Conservation (phyloP, 495 filamentous ascomycete species). For the Aspergillus homomorphus region DNA sequence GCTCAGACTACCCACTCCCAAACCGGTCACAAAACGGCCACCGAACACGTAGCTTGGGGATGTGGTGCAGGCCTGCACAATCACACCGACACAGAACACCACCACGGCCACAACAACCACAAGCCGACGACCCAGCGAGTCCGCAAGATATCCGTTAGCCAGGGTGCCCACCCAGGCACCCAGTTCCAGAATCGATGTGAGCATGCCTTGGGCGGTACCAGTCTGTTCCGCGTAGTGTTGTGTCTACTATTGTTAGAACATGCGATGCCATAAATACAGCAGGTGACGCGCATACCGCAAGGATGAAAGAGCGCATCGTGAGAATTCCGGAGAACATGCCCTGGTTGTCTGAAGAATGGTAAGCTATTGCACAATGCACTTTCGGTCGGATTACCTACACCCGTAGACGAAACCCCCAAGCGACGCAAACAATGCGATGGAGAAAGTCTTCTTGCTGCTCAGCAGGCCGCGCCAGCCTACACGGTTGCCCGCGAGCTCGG, state of each 20-base stretch:
- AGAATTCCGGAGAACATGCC: slow-evolving; percentile 41
- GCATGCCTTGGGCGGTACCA: slow-evolving; percentile 57
- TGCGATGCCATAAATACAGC: neutral
- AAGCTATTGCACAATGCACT: neutral
- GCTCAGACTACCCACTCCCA: slow-evolving; percentile 4
- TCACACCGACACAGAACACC: slow-evolving; percentile 73
- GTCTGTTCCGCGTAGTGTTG: slow-evolving; percentile 16
- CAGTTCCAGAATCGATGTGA: slow-evolving; percentile 77
- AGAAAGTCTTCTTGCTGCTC: slow-evolving; percentile 33
- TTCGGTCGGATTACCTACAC: slow-evolving; percentile 21
- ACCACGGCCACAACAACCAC: slow-evolving; percentile 63
- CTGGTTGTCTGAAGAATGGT: slow-evolving; percentile 29
- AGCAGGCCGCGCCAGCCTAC: slow-evolving; percentile 28
- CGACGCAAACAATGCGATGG: slow-evolving; percentile 36
- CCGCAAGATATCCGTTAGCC: slow-evolving; percentile 71
- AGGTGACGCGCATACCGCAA: slow-evolving; percentile 19
- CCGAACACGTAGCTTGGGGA: slow-evolving; percentile 42
- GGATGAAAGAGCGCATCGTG: slow-evolving; percentile 31
- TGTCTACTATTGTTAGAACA: neutral
- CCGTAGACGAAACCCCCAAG: slow-evolving; percentile 39
- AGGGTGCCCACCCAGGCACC: slow-evolving; percentile 80
- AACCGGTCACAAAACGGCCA: slow-evolving; percentile 2
- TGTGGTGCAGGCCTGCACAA: slow-evolving; percentile 63
- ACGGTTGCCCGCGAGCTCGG: slow-evolving; percentile 30
- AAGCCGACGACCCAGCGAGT: slow-evolving; percentile 69